phyloP scores from a whole-genome alignment of 2,329 filamentous ascomycete genomes.

The Colletotrichum endophyticum region DNA sequence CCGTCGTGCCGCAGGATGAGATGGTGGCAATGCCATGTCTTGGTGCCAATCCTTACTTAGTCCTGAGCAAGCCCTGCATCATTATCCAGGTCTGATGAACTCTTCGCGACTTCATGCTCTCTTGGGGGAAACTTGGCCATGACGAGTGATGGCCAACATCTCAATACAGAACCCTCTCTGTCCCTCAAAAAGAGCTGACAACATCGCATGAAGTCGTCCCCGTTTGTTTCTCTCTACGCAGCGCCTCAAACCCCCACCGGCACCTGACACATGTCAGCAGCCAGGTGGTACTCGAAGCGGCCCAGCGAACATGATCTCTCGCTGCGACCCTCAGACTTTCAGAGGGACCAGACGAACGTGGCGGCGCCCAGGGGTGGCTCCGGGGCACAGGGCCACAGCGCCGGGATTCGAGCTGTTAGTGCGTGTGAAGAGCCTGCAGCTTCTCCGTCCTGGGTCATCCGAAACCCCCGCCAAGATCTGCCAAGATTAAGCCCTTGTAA shows the following conservation, averaged over 20 bases:
- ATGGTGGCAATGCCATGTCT: background rate
- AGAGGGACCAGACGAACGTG: background rate
- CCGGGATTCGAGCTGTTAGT: background rate
- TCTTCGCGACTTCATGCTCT: background rate
- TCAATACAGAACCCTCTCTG: too few species aligned
- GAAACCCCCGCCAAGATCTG: conserved; percentile 20
- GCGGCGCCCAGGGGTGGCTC: background rate
- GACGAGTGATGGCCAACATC: background rate
- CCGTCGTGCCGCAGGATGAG: background rate
- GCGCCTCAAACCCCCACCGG: background rate
- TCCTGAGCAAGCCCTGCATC: fast-evolving
- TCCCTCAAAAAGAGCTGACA: background rate
- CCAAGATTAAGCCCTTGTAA: conserved; percentile 17
- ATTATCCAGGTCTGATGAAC: background rate
- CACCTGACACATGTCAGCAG: conserved; percentile 14
- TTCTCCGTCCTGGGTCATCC: background rate
- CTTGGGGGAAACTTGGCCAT: too few species aligned
- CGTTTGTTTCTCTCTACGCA: conserved; percentile 1
- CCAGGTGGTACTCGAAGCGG: background rate
- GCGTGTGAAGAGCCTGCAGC: background rate
- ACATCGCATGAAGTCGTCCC: background rate
- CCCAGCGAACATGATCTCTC: background rate
- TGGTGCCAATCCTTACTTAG: background rate
- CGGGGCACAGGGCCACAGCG: background rate
- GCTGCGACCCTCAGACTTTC: background rate